Evolutionary conservation across 2,329 filamentous ascomycete species (phyloP), one percentile per base, ranked within the genome.

Genomic region (Aspergillus neoniger): DNA sequence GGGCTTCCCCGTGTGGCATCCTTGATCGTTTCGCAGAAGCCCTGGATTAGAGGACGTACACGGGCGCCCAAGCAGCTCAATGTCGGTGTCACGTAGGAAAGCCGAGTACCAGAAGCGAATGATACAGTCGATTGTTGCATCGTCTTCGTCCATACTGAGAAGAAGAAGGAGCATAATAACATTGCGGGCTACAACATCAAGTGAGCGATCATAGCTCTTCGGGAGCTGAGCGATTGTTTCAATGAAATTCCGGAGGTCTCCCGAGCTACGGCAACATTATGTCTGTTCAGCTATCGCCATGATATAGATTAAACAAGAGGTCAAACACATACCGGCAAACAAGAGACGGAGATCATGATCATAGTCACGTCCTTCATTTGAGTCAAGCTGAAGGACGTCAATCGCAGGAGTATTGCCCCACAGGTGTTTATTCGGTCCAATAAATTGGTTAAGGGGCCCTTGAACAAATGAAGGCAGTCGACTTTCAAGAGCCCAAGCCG

Each of bases 321-420:
- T n/a, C 14, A 14, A 17, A 62, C 61, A 58, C 62, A 23, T 7
- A 71, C 73, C 70, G 3, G 77, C 77, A 41, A 78, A 80, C 2
- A 79, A 67, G 0, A 80, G 55, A 0, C 30, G 48, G 1, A 77
- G 50, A 21, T 74, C 61, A 19, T 54, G n/a, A 43, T 55, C 41
- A 17, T 59, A 63, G 50, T 62, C 58, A 6, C 61, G 43, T 0
- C 70, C 74, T 50, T 77, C 72, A 47, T 74, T 73, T 5, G 60
- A 52, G 32, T 69, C 62, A 4, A 79, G 55, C 0, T 72, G 66
- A 0, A 81, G 55, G 0, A 81, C 52, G 61, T 81, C 76, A 2
- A 79, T 17, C 0, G 79, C 77, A 15, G 79, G 78, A 10, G 77
- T 59, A 56, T 79, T 80, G 6, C 77, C 78, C 78, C 77, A 81